These are phyloP conservation scores for Breviolum minutum DNA, from an alignment of 73 alveolate genomes.

Conservation along the genomic window DNA sequence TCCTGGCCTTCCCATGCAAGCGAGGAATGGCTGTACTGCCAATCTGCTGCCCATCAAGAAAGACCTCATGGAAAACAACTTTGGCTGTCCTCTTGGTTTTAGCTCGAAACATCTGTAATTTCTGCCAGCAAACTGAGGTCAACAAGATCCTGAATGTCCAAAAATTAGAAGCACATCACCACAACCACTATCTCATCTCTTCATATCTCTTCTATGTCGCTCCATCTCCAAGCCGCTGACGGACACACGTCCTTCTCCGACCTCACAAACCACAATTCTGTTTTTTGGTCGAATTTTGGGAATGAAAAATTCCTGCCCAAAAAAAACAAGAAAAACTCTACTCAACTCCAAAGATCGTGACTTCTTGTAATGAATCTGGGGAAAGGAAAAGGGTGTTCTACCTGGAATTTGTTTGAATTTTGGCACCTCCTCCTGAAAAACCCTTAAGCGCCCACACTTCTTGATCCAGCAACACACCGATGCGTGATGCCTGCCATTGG, in stretches of 20 bases:
- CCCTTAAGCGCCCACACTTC: neutral
- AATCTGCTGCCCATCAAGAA: conserved; percentile 15
- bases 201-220: neutral
- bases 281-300: no score
- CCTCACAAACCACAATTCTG: no score
- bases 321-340: neutral
- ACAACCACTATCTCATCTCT: neutral
- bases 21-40: conserved; percentile 32
- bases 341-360: neutral
- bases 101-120: neutral
- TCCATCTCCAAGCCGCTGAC: neutral
- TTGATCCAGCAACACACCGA: conserved; percentile 31
- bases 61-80: neutral
- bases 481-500: neutral
- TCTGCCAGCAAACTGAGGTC: neutral
- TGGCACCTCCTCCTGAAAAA: neutral
- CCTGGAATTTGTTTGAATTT: neutral
- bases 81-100: neutral
- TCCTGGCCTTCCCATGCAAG: conserved; percentile 11
- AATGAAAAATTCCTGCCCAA: neutral
- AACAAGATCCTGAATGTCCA: neutral
- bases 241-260: conserved; percentile 8
- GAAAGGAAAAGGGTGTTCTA: neutral
- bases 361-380: neutral
- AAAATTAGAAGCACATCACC: neutral